A percentile compares a stretch with the other conserved stretches of the same genome.
These are phyloP conservation scores for Xylariaceae sp. DNA, from an alignment of 2,329 filamentous ascomycete genomes.

Conservation along the genomic window DNA sequence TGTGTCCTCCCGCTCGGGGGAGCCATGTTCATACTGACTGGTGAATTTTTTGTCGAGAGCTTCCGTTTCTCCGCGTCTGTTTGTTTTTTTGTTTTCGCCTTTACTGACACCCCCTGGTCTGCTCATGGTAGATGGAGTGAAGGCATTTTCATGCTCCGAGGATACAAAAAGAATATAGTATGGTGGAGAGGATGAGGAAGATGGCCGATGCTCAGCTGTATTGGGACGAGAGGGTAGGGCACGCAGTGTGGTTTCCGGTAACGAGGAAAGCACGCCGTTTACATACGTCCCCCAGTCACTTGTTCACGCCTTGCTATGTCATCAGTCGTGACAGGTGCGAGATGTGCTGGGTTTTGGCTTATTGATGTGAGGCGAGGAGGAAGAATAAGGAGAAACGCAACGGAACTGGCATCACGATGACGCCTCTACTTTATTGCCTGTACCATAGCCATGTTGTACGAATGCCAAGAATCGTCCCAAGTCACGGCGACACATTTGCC, in stretches of 20 bases:
- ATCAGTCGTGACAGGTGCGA: constrained; percentile 11
- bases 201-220: constrained; percentile 10
- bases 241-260: constrained; percentile 15
- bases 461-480: constrained; percentile 29
- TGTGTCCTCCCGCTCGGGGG: constrained; percentile 21
- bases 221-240: constrained; percentile 17
- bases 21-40: constrained; percentile 31
- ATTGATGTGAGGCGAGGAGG: constrained; percentile 18
- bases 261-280: constrained; percentile 19
- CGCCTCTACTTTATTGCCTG: constrained; percentile 28
- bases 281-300: constrained; percentile 19
- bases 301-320: constrained; percentile 18
- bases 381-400: constrained; percentile 20
- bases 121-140: constrained; percentile 34
- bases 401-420: constrained; percentile 26
- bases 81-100: constrained; percentile 28
- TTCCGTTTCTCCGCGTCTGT: constrained; percentile 23
- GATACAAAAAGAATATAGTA: constrained; percentile 27
- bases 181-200: constrained; percentile 16
- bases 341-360: constrained; percentile 23
- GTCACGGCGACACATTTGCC: not conserved
- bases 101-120: constrained; percentile 28
- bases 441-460: constrained; percentile 32
- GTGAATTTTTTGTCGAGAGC: constrained; percentile 25
- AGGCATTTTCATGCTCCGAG: constrained; percentile 26